phyloP scores from a whole-genome alignment of 176 grass and related monocot genomes.

The Puya raimondii region DNA sequence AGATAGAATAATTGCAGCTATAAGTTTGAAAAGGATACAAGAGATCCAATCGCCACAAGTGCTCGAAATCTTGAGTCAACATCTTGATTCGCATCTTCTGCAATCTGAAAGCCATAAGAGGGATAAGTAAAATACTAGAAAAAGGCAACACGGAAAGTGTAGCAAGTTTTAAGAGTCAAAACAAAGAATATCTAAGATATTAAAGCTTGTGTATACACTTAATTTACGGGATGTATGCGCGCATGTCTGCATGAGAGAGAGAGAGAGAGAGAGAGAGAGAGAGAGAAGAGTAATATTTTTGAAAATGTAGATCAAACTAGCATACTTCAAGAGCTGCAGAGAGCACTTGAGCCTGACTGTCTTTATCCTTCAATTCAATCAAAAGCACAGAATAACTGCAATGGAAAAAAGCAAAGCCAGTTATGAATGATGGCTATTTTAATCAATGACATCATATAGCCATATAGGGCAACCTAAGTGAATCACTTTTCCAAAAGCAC shows the following conservation, averaged over 20 bases:
- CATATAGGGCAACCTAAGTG: neutral
- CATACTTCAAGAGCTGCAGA: conserved; percentile 74
- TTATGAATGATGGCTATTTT: neutral
- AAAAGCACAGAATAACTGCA: conserved; percentile 81
- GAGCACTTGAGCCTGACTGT: conserved; percentile 83
- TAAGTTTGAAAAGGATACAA: conserved; percentile 68
- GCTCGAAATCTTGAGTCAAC: conserved; percentile 70
- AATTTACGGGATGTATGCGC: too few relatives aligned
- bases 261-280: neutral
- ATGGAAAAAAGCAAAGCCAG: neutral
- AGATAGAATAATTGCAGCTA: neutral
- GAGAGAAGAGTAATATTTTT: neutral
- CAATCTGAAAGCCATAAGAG: conserved; percentile 39
- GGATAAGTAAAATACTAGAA: conserved; percentile 22
- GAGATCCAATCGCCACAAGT: conserved; percentile 75
- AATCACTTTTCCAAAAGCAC: neutral
- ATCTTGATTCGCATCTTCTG: conserved; percentile 74
- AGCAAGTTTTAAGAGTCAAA: neutral
- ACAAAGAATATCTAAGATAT: neutral
- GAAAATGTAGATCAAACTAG: neutral
- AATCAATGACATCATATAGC: neutral
- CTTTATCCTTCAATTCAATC: conserved; percentile 76
- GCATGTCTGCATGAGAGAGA: neutral
- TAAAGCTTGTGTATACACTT: neutral
- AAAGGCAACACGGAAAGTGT: neutral